Base-by-base conservation (phyloP, 2,329 filamentous ascomycete genomes). In the Stromatinia cepivora region DNA sequence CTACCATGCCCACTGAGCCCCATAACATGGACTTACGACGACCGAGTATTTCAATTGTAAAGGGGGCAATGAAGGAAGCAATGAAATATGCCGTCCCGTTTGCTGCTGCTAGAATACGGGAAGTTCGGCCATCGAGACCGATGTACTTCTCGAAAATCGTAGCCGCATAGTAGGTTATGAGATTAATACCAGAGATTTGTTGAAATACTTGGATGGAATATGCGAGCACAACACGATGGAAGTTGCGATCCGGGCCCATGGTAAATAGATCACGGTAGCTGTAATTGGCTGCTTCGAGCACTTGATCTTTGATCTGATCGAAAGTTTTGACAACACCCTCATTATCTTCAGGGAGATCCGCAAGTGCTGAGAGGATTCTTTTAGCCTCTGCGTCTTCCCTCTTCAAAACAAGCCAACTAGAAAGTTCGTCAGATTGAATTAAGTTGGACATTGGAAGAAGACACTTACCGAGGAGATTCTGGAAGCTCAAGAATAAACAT, bases 1-100 rank as follows among this genome's bases (percentile, higher is more conserved):
- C 76, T 28, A 87, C 86, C 82, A 89, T 87, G 0, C 87, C 87
- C 36, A 84, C 80, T 0, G 87, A 87, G 64, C 90, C 90, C 71
- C 91, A 86, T 22, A 93, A 79, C 88, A 93, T 92, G 71, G 93
- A 84, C 75, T 86, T 85, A 20, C 90, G 85, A 45, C 91, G 87
- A 20, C 89, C 89, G 4, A 89, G 85, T 1, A 85, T 84, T 78
- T 84, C 83, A 61, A 84, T 83, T 5, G 80, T 77, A n/a, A 78
- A 80, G 5, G 81, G 72, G 0, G 80, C 80, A 11, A 81, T 73
- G 56, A 52, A 68, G 5, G 66, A 68, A 22, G 66, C 50, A n/a
- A 42, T 10, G 34, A 69, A 66, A 15, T 69, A 66, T 31, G 36
- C 66, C 0, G 66, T 56, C 2, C 66, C 66, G 3, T 84, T 85